Conservation (phyloP, 345 rosid species). For the Leavenworthia alabamica region DNA sequence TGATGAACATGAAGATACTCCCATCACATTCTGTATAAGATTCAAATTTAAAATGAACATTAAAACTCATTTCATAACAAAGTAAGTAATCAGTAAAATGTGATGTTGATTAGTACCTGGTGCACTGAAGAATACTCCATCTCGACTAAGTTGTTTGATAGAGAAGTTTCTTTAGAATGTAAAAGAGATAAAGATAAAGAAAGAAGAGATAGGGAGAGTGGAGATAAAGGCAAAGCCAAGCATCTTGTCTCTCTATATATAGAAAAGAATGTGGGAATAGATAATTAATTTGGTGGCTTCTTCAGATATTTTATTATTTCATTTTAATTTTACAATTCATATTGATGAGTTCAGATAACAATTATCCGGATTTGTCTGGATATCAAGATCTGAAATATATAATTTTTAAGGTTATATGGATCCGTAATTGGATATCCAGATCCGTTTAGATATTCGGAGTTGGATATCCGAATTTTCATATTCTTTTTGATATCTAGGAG, state of each 20-base stretch:
- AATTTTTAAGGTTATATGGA: too few relatives aligned
- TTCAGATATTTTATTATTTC: background rate
- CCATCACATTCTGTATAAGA: conserved; percentile 12
- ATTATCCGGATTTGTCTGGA: too few relatives aligned
- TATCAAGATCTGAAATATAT: background rate
- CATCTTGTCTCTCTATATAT: conserved; percentile 17
- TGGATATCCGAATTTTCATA: too few relatives aligned
- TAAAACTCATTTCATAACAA: background rate
- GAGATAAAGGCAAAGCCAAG: conserved; percentile 21
- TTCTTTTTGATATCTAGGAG: too few relatives aligned
- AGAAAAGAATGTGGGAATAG: conserved; percentile 12
- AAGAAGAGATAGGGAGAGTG: background rate
- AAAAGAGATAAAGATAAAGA: conserved; percentile 2
- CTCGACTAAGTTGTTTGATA: background rate
- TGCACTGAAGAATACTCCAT: conserved; percentile 19
- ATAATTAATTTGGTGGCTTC: conserved; percentile 17
- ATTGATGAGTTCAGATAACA: too few relatives aligned
- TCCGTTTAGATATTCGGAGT: too few relatives aligned
- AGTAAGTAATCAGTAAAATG: background rate
- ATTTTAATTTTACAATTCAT: background rate
- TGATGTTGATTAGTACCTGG: conserved; percentile 9
- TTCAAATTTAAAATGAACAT: background rate
- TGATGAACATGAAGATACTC: conserved; percentile 22
- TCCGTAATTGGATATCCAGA: too few relatives aligned
- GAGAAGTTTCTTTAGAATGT: conserved; percentile 8